Conservation (phyloP, 345 rosid genomes). For the Eucalyptus cloeziana region DNA sequence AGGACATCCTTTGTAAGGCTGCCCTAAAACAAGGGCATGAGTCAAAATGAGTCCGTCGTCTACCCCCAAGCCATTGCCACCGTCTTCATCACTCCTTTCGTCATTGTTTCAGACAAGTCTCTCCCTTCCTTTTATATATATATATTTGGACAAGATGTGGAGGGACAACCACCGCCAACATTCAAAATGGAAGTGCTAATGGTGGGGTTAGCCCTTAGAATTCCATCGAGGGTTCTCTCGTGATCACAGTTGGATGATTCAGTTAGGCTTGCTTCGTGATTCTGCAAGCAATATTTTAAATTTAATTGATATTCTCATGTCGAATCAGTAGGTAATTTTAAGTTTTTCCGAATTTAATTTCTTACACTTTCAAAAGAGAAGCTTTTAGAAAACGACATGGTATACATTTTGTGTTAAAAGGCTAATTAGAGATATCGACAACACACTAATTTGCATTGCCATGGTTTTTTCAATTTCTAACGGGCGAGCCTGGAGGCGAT, state of each 20-base stretch:
- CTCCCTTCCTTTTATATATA: neutral
- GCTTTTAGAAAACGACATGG: neutral
- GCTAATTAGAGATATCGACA: no score
- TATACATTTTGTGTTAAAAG: neutral
- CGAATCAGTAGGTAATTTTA: neutral
- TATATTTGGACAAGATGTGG: conserved; percentile 37
- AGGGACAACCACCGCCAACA: neutral
- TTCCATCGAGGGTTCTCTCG: conserved; percentile 51
- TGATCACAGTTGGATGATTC: conserved; percentile 60
- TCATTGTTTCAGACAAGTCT: conserved; percentile 52
- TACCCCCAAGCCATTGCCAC: conserved; percentile 76
- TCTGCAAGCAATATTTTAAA: conserved; percentile 7
- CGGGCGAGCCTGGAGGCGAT: conserved; percentile 17
- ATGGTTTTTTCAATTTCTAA: neutral
- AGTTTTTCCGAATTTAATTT: no score
- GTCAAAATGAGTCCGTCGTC: conserved; percentile 67
- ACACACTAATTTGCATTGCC: neutral
- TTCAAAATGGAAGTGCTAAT: neutral
- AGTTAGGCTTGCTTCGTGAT: conserved; percentile 73
- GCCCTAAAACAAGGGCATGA: conserved; percentile 74
- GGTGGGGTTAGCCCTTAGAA: conserved; percentile 26
- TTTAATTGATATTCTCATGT: neutral
- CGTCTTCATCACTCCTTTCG: conserved; percentile 74
- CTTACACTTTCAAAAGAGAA: neutral
- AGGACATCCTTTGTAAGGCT: conserved; percentile 74